Evolutionary conservation across 108 stramenopile species (phyloP).

Genomic region (Pseudonitzschia multiseries): DNA sequence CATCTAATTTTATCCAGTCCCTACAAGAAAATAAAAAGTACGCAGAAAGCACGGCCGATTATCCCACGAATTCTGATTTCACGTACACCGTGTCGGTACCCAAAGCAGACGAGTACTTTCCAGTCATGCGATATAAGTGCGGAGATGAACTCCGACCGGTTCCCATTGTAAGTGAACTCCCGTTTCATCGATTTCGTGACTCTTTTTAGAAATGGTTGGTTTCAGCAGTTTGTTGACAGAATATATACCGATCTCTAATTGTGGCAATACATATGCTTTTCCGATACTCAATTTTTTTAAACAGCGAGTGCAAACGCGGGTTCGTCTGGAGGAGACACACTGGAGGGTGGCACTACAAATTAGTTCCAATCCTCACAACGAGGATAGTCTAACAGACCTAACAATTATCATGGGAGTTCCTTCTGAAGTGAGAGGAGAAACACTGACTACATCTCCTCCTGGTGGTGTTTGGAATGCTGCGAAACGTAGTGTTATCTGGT

Average conservation of each 20-base stretch:
- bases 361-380: slow-evolving; percentile 86
- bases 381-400: slow-evolving; percentile 70
- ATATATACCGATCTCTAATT: too few species aligned
- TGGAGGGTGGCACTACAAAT: slow-evolving; percentile 85
- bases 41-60: slow-evolving; percentile 42
- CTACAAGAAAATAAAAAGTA: slow-evolving; percentile 80
- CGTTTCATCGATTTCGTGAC: neutral
- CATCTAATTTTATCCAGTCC: slow-evolving; percentile 61
- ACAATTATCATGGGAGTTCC: slow-evolving; percentile 87
- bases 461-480: slow-evolving; percentile 85
- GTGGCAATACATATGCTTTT: too few species aligned
- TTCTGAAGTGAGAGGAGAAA: slow-evolving; percentile 56
- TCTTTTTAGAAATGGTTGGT: too few species aligned
- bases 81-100: slow-evolving; percentile 67
- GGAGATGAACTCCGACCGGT: slow-evolving; percentile 69
- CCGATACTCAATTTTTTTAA: neutral
- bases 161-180: slow-evolving; percentile 70
- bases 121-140: slow-evolving; percentile 83
- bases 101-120: slow-evolving; percentile 73
- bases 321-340: slow-evolving; percentile 53
- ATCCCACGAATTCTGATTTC: slow-evolving; percentile 31
- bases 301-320: slow-evolving; percentile 80
- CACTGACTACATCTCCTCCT: slow-evolving; percentile 71
- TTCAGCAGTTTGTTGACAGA: too few species aligned
- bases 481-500: slow-evolving; percentile 84